Evolutionary conservation across 1,139 yeast species (phyloP), one percentile per base, ranked within the genome.

Genomic region (Kluyveromyces marxianus): DNA sequence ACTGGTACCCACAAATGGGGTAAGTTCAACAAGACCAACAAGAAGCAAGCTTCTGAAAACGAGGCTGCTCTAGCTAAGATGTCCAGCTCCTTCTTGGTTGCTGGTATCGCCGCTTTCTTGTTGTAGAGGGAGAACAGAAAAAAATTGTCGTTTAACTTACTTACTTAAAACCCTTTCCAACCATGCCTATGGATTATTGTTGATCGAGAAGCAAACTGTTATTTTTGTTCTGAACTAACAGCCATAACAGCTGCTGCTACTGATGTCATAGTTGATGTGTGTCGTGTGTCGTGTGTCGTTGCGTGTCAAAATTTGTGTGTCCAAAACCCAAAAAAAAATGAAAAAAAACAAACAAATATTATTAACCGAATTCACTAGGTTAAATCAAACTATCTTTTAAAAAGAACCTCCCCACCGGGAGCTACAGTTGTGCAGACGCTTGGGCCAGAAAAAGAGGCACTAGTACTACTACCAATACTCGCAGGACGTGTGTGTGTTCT

Each of bases 1-100:
- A 60, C 71, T 44, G 68, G 66, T 50, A 72, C 77, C 48, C 76
- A 72, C 67, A 69, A 60, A 54, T 66, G 66, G 54, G 81, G 81
- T 47, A 71, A 68, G 60, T 76, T 76, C 56, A 70, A 77, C 70
- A 72, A 75, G 66, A 75, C 81, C 50, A 29, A 28, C 33, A 32
- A 37, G 34, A 38, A 26, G 39, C 35, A 49, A 57, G 74, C 72
- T 43, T 65, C 55, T 34, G 51, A 48, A 30, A 55, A 54, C 46
- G 57, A 52, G 39, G 66, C 58, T 44, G 57, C 53, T 33, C 66
- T 40, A 31, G 43, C 38, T 24, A 33, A 40, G 38, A 34, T 40
- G 37, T 40, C 43, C 31, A 21, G 29, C 32, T 40, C 43, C 5
- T 40, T 33, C 43, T 54, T 60, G 43, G 66, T 70, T 44, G 53